A percentile compares a stretch with the other conserved stretches of the same genome.
phyloP scores from a whole-genome alignment of 768 basidiomycete genomes.

The Paxillus ammoniavirescens region DNA sequence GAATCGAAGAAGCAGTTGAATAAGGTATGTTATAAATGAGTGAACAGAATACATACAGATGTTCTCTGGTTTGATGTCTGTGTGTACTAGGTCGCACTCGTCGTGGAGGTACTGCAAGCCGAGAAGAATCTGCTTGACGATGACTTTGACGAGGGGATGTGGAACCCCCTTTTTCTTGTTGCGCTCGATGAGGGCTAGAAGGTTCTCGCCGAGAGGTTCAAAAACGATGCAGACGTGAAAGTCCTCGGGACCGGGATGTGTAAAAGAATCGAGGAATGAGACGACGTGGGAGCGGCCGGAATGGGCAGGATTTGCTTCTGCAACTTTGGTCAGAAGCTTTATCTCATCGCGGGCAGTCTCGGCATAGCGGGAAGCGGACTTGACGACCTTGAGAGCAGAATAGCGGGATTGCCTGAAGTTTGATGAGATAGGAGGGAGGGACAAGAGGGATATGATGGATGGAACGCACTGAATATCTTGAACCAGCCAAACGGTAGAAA shows the following conservation, averaged over 20 bases:
- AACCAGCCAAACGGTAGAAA: conserved; percentile 92
- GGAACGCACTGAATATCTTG: conserved; percentile 67
- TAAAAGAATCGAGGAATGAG: conserved; percentile 88
- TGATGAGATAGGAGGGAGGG: conserved; percentile 13
- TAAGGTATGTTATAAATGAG: conserved; percentile 11
- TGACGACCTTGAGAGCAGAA: conserved; percentile 92
- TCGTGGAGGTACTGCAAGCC: conserved; percentile 92
- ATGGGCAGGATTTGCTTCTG: conserved; percentile 68
- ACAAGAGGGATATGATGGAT: conserved; percentile 7
- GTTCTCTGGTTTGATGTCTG: conserved; percentile 94
- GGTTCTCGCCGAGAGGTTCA: conserved; percentile 79
- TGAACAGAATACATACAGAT: conserved; percentile 62
- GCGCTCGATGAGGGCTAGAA: conserved; percentile 71
- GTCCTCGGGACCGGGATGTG: conserved; percentile 68
- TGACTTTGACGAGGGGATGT: conserved; percentile 76
- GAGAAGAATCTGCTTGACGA: conserved; percentile 82
- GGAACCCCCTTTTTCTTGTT: conserved; percentile 85
- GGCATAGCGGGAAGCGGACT: conserved; percentile 92
- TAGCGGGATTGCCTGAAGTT: conserved; percentile 61
- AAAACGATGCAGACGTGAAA: conserved; percentile 90
- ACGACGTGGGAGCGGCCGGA: conserved; percentile 81
- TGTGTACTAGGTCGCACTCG: conserved; percentile 90
- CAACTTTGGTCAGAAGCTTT: conserved; percentile 79
- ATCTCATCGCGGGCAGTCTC: conserved; percentile 98
- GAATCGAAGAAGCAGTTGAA: conserved; percentile 1